These are phyloP conservation scores for Liquidambar formosana DNA, from an alignment of 164 flowering plant species.

Conservation along the genomic window DNA sequence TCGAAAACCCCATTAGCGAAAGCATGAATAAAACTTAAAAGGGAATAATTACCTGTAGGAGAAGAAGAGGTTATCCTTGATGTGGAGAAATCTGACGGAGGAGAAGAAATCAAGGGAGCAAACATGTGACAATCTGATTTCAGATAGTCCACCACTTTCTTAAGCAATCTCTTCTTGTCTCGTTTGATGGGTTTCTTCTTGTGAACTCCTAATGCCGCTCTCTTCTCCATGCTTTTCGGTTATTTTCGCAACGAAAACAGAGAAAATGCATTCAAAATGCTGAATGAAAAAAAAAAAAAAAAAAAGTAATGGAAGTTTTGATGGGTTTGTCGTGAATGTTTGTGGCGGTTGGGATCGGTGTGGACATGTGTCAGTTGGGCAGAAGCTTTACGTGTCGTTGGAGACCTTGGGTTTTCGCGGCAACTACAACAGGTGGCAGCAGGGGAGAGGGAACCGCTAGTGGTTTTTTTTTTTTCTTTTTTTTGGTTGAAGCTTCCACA, in stretches of 20 bases:
- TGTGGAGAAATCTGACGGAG: background rate
- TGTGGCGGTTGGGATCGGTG: conserved; percentile 14
- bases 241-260: background rate
- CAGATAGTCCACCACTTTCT: conserved; percentile 40
- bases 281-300: too few relatives aligned
- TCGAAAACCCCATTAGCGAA: conserved; percentile 1
- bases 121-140: conserved; percentile 55
- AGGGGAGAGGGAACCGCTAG: too few relatives aligned
- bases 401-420: background rate
- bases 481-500: too few relatives aligned
- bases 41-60: background rate
- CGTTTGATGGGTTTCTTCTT: conserved; percentile 20
- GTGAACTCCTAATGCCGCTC: conserved; percentile 20
- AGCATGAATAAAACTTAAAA: background rate
- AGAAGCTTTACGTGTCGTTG: conserved; percentile 1
- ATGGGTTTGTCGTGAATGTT: background rate
- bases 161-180: conserved; percentile 23
- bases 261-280: background rate
- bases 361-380: conserved; percentile 2
- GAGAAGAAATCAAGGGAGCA: conserved; percentile 39
- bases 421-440: background rate
- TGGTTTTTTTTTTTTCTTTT: too few relatives aligned
- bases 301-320: too few relatives aligned
- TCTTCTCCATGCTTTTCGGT: conserved; percentile 23
- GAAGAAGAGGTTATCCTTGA: background rate